Base-by-base conservation (phyloP, 2,329 filamentous ascomycete genomes). In the Anisogramma anomala region DNA sequence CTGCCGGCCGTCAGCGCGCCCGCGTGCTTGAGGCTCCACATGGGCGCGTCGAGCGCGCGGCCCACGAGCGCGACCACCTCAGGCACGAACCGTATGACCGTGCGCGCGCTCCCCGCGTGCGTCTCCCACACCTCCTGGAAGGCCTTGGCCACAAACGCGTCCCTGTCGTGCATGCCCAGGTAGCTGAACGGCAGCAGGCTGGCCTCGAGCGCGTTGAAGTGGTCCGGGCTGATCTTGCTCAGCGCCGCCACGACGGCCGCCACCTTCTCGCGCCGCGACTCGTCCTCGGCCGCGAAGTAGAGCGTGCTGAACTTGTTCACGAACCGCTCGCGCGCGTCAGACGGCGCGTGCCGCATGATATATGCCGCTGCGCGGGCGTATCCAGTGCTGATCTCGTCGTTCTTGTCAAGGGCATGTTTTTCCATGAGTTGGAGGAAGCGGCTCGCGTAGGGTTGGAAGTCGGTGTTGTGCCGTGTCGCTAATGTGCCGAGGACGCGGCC, bases 11-110 rank as follows among this genome's bases (percentile, higher is more conserved):
- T 77, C 44, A 91, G 76, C 6, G 88, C 86, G 7, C 83, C 83
- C 0, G 85, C 84, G 53, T 96, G 89, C 59, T 93, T 91, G 42
- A 96, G 74, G 2, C 79, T 79, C 91, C 91, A 98, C 53, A 85
- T 84, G 2, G 84, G 74, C 2, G 84, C 87, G 25, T 84, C 79
- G 6, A 96, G 66, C 39, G 85, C 74, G 26, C 70, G 66, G 26
- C 75, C 68, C 1, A 79, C 74, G 1, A 96, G 68, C 0, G 61
- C 63, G 3, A 83, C 69, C 50, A 96, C 94, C 60, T 98, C 91
- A 27, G 71, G 71, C 6, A 94, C 71, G 55, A 94, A 94, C 1
- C 94, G 73, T 34, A 82, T 73, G 4, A 94, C 84, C 0, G 84
- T 82, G 22, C 88, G 77, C 23, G 74, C 78, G 33, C 86, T 88